phyloP scores from a whole-genome alignment of 257 asterid genomes.

The Dorcoceras hygrometricum region DNA sequence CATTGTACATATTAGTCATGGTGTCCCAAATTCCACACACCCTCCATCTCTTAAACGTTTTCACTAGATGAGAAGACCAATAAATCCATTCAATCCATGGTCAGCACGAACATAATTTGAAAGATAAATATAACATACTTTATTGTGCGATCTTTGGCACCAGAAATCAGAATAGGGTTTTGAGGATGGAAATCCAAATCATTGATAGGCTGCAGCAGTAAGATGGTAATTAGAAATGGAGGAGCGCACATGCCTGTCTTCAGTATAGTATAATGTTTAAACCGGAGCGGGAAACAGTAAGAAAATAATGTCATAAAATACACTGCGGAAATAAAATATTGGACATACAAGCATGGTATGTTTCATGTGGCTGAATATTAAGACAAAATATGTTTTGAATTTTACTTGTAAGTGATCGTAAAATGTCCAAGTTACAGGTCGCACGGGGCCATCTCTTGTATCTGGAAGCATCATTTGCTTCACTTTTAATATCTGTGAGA shows the following conservation, averaged over 20 bases:
- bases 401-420: constrained; percentile 75
- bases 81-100: constrained; percentile 2
- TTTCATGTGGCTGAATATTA: constrained; percentile 14
- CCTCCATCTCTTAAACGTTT: neutral
- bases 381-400: constrained; percentile 8
- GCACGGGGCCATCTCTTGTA: constrained; percentile 57
- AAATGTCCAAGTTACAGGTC: constrained; percentile 69
- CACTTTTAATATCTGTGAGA: constrained; percentile 53
- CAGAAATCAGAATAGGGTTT: constrained; percentile 69
- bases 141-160: constrained; percentile 87
- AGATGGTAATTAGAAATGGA: constrained; percentile 27
- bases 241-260: constrained; percentile 9
- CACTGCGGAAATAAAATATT: constrained; percentile 9
- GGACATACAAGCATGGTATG: constrained; percentile 4
- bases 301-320: constrained; percentile 10
- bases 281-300: constrained; percentile 1
- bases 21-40: constrained; percentile 7
- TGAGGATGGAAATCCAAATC: constrained; percentile 94
- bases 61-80: constrained; percentile 16
- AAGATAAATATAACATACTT: constrained; percentile 46
- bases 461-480: constrained; percentile 82
- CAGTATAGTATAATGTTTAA: constrained; percentile 16
- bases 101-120: constrained; percentile 27
- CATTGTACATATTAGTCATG: neutral
- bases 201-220: constrained; percentile 70